These are phyloP conservation scores for Thuidium tamariscinum DNA, from an alignment of 225 moss, liverwort and hornwort genomes.

Conservation along the genomic window DNA sequence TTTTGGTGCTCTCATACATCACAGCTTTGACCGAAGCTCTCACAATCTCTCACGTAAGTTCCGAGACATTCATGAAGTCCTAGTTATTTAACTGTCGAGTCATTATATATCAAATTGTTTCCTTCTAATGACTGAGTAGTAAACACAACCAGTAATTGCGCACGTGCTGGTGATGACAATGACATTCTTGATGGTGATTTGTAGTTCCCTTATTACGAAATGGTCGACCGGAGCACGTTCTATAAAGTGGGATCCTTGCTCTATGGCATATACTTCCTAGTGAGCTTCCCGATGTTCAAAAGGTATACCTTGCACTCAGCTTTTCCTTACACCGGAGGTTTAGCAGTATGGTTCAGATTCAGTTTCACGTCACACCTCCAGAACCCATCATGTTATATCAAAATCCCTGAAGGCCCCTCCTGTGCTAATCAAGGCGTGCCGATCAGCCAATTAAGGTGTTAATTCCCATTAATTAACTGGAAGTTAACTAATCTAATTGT, in stretches of 20 bases:
- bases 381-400: neutral
- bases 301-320: constrained; percentile 27
- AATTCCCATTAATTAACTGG: neutral
- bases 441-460: neutral
- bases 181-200: neutral
- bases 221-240: constrained; percentile 79
- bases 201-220: constrained; percentile 97
- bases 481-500: neutral
- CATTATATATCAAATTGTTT: neutral
- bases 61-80: neutral
- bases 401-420: neutral
- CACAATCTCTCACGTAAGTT: constrained; percentile 78
- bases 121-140: neutral
- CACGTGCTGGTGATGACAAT: neutral
- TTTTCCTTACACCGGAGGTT: neutral
- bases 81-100: neutral
- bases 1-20: constrained; percentile 58
- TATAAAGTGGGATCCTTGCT: constrained; percentile 86
- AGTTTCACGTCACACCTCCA: neutral
- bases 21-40: constrained; percentile 80
- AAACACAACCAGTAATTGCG: neutral
- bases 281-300: constrained; percentile 98
- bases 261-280: constrained; percentile 90
- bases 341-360: neutral
- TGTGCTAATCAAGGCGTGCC: neutral